A percentile compares a stretch with the other conserved stretches of the same genome.
Conservation (phyloP, 208 protist genomes). For the Acanthamoeba culbertsoni region DNA sequence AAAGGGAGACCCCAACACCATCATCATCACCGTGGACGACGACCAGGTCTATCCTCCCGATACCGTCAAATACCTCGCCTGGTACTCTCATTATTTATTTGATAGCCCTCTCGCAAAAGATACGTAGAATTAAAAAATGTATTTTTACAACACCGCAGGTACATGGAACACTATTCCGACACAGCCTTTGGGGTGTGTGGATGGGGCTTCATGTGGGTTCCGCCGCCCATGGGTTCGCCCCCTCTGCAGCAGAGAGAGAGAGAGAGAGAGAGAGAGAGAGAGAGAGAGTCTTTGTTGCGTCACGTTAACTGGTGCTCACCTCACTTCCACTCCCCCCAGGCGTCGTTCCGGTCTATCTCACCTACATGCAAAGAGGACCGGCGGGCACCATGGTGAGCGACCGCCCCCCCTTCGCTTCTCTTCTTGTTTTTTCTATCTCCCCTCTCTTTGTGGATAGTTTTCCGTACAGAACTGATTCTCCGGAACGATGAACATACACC, state of each 20-base stretch:
- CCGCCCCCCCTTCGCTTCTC: no score
- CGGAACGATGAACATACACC: neutral
- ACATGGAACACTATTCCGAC: neutral
- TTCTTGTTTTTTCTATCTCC: neutral
- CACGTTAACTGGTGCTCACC: neutral
- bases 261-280: neutral
- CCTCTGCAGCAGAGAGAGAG: neutral
- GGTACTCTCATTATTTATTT: neutral
- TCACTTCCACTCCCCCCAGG: no score
- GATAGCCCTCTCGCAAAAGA: no score
- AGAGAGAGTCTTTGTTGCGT: neutral
- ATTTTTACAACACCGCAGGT: no score
- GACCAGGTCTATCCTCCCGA: constrained; percentile 20
- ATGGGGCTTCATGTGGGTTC: no score
- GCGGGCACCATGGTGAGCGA: no score
- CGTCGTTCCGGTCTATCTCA: neutral
- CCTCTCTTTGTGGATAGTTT: neutral
- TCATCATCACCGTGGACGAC: constrained; percentile 38
- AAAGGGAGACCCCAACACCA: neutral
- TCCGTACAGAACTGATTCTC: neutral
- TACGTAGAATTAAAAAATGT: no score
- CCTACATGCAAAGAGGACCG: neutral
- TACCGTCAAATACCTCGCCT: neutral
- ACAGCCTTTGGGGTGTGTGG: neutral
- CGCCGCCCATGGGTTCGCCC: no score